Evolutionary conservation across 192 early-diverging fungal species (phyloP).

Genomic region (Linnemannia exigua): DNA sequence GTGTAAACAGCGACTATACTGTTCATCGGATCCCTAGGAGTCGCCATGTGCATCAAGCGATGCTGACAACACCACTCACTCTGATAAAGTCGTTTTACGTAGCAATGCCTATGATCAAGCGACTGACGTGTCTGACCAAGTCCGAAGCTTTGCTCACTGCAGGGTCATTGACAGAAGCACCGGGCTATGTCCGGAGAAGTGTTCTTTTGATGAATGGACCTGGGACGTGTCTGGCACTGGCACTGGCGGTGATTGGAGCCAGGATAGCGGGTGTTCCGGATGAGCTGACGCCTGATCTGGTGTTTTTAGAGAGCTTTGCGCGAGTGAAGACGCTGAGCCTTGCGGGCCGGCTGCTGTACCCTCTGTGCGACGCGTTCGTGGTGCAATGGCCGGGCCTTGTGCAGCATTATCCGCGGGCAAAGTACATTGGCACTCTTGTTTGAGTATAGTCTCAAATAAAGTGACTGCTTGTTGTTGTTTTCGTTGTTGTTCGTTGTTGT

Average conservation of each 20-base stretch:
- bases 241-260: slow-evolving; percentile 40
- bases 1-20: slow-evolving; percentile 39
- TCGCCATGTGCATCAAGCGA: slow-evolving; percentile 81
- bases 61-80: slow-evolving; percentile 66
- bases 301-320: slow-evolving; percentile 96
- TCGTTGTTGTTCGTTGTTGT: background rate
- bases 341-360: slow-evolving; percentile 86
- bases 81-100: slow-evolving; percentile 62
- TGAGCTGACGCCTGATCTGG: slow-evolving; percentile 59
- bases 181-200: background rate
- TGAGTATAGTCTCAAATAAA: too few species aligned
- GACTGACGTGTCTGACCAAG: slow-evolving; percentile 26
- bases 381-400: slow-evolving; percentile 89
- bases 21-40: slow-evolving; percentile 76
- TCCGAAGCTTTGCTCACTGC: slow-evolving; percentile 16
- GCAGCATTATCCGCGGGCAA: slow-evolving; percentile 67
- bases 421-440: slow-evolving; percentile 76
- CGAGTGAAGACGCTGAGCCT: slow-evolving; percentile 89
- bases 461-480: background rate
- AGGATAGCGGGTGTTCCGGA: slow-evolving; percentile 37
- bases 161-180: background rate
- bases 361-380: slow-evolving; percentile 85
- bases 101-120: slow-evolving; percentile 42
- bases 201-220: slow-evolving; percentile 51
- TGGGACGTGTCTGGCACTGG: slow-evolving; percentile 48